Evolutionary conservation across 1,284 basidiomycete species (phyloP).

Genomic region (Cutaneotrichosporon curvatum): DNA sequence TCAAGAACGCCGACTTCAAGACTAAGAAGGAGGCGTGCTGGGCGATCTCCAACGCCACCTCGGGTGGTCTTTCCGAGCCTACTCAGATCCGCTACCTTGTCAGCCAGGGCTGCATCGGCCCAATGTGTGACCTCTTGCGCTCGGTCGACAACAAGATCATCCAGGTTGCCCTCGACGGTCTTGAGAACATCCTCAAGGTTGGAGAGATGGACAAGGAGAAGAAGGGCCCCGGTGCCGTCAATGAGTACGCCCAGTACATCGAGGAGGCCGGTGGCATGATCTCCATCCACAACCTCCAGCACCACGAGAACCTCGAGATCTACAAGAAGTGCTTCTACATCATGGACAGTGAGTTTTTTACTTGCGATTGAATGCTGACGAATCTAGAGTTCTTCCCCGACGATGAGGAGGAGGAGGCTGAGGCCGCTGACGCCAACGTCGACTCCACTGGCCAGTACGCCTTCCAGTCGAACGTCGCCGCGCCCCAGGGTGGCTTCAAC

Average conservation of each 20-base stretch:
- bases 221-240: constrained; percentile 72
- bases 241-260: constrained; percentile 89
- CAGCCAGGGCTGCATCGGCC: constrained; percentile 95
- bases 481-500: constrained; percentile 89
- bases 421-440: constrained; percentile 69
- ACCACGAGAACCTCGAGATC: constrained; percentile 98
- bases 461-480: constrained; percentile 58
- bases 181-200: constrained; percentile 98
- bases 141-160: constrained; percentile 99
- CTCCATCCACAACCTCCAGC: constrained; percentile 96
- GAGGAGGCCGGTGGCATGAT: constrained; percentile 99
- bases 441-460: constrained; percentile 86
- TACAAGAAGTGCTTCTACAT: constrained; percentile 99
- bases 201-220: constrained; percentile 92
- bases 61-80: constrained; percentile 93
- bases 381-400: constrained; percentile 42
- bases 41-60: constrained; percentile 99
- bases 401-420: constrained; percentile 51
- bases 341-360: constrained; percentile 64
- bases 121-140: constrained; percentile 87
- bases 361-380: neutral
- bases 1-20: constrained; percentile 97
- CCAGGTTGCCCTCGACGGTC: constrained; percentile 82
- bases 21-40: constrained; percentile 99
- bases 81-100: constrained; percentile 98